Evolutionary conservation across 768 basidiomycete genomes (phyloP).

Genomic region (Dendrothele bispora): DNA sequence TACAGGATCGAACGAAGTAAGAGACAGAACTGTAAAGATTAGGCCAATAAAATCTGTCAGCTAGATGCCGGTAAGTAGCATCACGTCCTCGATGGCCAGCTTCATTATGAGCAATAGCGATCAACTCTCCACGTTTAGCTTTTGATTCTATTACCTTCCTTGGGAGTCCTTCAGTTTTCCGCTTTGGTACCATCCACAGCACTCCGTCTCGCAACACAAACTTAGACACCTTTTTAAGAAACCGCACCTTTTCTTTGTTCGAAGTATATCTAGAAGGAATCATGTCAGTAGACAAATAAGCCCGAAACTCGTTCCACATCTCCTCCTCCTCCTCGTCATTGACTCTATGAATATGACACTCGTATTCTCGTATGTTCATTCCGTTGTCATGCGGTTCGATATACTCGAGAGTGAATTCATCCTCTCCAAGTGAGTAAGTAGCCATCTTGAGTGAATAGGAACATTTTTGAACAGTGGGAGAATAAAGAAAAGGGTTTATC

Average conservation of each 20-base stretch:
- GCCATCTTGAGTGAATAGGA: neutral
- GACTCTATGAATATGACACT: neutral
- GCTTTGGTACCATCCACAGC: conserved; percentile 16
- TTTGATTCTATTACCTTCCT: conserved; percentile 21
- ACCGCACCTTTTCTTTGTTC: conserved; percentile 5
- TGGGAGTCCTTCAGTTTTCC: conserved; percentile 11
- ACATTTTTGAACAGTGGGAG: neutral
- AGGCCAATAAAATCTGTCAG: neutral
- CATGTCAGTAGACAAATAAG: conserved; percentile 7
- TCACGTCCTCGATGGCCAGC: conserved; percentile 30
- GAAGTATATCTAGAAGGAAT: conserved; percentile 5
- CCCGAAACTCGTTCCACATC: conserved; percentile 14
- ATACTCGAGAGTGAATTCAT: neutral
- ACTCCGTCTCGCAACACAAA: conserved; percentile 17
- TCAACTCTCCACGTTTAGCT: conserved; percentile 9
- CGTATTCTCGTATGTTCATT: neutral
- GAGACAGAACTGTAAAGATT: neutral
- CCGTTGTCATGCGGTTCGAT: neutral
- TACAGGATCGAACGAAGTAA: conserved; percentile 1
- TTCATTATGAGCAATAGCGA: conserved; percentile 24
- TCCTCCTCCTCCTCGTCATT: neutral
- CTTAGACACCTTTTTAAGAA: conserved; percentile 4
- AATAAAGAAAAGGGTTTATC: too few relatives aligned
- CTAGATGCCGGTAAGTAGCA: conserved; percentile 1
- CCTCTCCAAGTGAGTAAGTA: neutral